Evolutionary conservation across 2,329 filamentous ascomycete genomes (phyloP), one percentile per base, ranked within the genome.

Genomic region (Penicillium hesseltinei): DNA sequence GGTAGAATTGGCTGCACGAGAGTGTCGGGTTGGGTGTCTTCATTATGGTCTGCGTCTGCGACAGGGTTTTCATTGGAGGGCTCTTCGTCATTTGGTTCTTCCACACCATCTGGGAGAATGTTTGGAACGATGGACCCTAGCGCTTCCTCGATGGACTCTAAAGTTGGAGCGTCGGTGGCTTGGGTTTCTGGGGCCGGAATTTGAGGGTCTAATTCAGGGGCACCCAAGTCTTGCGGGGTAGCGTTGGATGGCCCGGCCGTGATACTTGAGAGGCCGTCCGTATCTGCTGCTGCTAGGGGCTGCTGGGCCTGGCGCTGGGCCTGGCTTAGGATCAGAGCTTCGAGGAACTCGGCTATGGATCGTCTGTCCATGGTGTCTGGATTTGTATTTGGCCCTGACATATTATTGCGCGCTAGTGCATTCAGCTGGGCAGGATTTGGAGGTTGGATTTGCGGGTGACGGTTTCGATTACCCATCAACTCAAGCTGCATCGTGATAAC

Each of bases 401-500:
- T 13, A 40, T 63, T 56, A 42, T 58, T 62, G 23, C 57, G 60
- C 5, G 56, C 35, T 35, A 61, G 51, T 11, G 63, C 49, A 53
- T 55, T 61, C 40, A 51, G 49, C 43, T 65, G 63, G 17, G 58
- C 43, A 40, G 46, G 54, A 27, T 36, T 40, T 15, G 51, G 49
- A 19, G 46, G 50, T 11, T 66, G 62, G 23, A 60, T 56, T 27
- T 67, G 63, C 3, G 62, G 31, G 35, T 64, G 66, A 35, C 66
- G 55, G 50, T 63, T 67, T 35, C 69, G 73, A 51, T 71, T 72
- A 9, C 70, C 70, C 45, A 77, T 55, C 9, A 78, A 62, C 50
- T 77, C 75, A 39, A 78, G 60, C 49, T 78, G 75, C 75, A 78
- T 77, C 4, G 76, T 78, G 46, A 77, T 76, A 2, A 76, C 68